phyloP scores from a whole-genome alignment of 2,329 filamentous ascomycete genomes.

The Allantophomopsis lycopodina region DNA sequence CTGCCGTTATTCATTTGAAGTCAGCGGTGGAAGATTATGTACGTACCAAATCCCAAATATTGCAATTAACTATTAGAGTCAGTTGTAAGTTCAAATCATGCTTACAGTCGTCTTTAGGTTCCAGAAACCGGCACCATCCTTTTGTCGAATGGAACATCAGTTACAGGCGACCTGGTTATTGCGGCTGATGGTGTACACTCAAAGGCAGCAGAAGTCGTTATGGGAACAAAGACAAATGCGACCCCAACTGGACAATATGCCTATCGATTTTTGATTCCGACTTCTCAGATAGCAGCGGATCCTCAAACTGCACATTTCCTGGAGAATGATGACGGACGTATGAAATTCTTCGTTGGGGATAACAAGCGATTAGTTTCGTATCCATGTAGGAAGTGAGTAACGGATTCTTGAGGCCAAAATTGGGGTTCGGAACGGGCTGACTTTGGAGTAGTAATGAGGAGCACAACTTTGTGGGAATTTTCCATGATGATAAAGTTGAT shows the following conservation, averaged over 20 bases:
- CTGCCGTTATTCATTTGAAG: constrained; percentile 11
- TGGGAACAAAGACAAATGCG: constrained; percentile 7
- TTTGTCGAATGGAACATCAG: constrained; percentile 14
- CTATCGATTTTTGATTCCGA: constrained; percentile 21
- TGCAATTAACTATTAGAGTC: no score
- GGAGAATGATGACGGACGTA: constrained; percentile 10
- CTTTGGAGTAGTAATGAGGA: constrained; percentile 3
- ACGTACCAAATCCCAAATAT: constrained; percentile 5
- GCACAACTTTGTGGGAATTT: constrained; percentile 9
- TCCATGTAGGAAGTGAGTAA: constrained; percentile 12
- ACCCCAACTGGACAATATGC: constrained; percentile 11
- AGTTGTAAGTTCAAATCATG: no score
- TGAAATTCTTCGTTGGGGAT: constrained; percentile 12
- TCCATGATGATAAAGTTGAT: constrained; percentile 7
- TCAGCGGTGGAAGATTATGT: constrained; percentile 8
- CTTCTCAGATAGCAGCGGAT: constrained; percentile 15
- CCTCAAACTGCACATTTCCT: constrained; percentile 17
- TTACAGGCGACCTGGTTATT: constrained; percentile 20
- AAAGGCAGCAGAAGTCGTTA: constrained; percentile 6
- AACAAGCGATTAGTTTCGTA: constrained; percentile 11
- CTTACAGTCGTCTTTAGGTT: no score
- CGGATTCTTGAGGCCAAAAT: no score
- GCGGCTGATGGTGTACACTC: constrained; percentile 21
- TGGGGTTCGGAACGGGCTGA: not conserved
- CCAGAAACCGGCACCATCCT: no score